Conservation (phyloP, 257 asterid species). For the Jacaranda copaia region DNA sequence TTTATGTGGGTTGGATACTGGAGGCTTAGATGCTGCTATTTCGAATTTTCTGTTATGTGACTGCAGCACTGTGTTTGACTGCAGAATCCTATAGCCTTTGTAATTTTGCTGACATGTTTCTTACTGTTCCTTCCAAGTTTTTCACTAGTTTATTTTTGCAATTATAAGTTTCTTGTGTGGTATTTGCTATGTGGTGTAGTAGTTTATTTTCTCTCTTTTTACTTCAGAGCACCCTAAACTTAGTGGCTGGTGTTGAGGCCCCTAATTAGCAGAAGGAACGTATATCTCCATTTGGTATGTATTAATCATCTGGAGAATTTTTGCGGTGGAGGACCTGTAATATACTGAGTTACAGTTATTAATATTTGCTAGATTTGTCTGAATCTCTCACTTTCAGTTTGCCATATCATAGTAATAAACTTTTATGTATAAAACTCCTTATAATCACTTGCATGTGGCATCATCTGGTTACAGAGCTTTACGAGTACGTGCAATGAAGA, state of each 20-base stretch:
- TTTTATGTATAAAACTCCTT: not conserved
- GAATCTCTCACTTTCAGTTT: not conserved
- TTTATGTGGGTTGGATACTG: too few relatives aligned
- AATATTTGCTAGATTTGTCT: not conserved
- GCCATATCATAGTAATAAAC: not conserved
- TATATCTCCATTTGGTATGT: not conserved
- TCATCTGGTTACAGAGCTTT: not conserved
- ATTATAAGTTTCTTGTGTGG: not conserved
- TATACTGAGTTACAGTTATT: not conserved
- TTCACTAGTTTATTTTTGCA: not conserved
- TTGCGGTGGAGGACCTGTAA: not conserved
- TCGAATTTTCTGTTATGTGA: not conserved
- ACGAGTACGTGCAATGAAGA: not conserved
- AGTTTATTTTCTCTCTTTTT: not conserved
- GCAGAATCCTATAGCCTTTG: constrained; percentile 7
- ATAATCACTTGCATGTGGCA: constrained; percentile 8
- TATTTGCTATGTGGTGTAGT: not conserved
- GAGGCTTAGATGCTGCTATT: too few relatives aligned
- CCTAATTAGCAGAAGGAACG: not conserved
- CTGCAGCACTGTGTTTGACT: not conserved
- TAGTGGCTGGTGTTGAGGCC: not conserved
- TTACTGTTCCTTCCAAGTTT: not conserved
- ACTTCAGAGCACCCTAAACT: not conserved
- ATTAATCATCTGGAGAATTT: not conserved
- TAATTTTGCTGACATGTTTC: constrained; percentile 2